phyloP scores from a whole-genome alignment of 2,329 filamentous ascomycete genomes.

The Calycina marina region DNA sequence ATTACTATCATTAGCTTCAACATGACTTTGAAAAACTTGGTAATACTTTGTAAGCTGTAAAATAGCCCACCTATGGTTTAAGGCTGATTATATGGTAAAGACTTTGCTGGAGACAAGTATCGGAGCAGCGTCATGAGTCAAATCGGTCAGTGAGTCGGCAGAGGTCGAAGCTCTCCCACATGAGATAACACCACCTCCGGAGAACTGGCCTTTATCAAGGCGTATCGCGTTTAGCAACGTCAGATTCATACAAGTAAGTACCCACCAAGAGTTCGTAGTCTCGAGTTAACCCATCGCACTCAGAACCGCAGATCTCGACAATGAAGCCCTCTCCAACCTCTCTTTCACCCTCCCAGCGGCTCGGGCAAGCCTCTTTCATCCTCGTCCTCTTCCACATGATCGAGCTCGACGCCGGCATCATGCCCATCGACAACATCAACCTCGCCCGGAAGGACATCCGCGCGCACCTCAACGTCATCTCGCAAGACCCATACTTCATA shows the following conservation, averaged over 20 bases:
- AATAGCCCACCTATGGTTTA: constrained; percentile 5
- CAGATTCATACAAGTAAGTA: constrained; percentile 16
- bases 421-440: constrained; percentile 30
- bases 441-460: constrained; percentile 31
- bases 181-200: constrained; percentile 7
- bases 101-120: constrained; percentile 18
- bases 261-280: constrained; percentile 18
- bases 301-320: constrained; percentile 9
- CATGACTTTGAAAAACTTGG: constrained; percentile 5
- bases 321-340: constrained; percentile 11
- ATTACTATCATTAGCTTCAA: constrained; percentile 18
- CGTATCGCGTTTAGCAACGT: constrained; percentile 22
- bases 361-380: constrained; percentile 30
- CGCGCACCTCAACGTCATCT: constrained; percentile 24
- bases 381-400: constrained; percentile 35
- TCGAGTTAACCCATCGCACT: constrained; percentile 2
- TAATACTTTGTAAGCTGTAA: constrained; percentile 5
- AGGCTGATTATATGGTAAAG: constrained; percentile 25
- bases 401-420: constrained; percentile 29
- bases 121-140: constrained; percentile 15
- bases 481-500: constrained; percentile 37
- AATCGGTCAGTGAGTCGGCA: constrained; percentile 8
- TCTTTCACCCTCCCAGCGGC: constrained; percentile 30
- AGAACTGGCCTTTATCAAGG: constrained; percentile 16
- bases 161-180: constrained; percentile 9